Evolutionary conservation across 768 basidiomycete genomes (phyloP).

Genomic region (Wakefieldia striispora): DNA sequence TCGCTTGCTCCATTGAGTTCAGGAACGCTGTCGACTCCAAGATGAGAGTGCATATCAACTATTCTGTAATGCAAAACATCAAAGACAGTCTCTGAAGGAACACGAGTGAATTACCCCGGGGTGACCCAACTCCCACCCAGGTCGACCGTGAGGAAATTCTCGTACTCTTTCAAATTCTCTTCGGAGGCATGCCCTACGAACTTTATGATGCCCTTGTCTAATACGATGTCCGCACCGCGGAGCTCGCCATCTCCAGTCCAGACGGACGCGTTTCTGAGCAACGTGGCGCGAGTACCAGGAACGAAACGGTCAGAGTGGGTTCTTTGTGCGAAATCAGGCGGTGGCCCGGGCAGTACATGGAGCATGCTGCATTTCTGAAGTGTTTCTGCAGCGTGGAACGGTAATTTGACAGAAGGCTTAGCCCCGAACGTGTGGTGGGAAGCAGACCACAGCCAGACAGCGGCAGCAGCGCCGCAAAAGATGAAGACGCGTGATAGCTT

Average conservation of each 20-base stretch:
- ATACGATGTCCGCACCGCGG: conserved; percentile 36
- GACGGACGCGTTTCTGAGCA: conserved; percentile 48
- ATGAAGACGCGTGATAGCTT: conserved; percentile 12
- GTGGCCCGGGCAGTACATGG: conserved; percentile 37
- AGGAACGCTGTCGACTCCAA: conserved; percentile 71
- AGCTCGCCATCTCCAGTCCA: conserved; percentile 49
- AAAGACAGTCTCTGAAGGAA: conserved; percentile 35
- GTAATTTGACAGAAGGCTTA: conserved; percentile 19
- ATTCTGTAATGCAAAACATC: conserved; percentile 29
- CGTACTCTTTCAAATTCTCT: conserved; percentile 29
- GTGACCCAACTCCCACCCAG: conserved; percentile 68
- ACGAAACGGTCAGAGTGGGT: conserved; percentile 39
- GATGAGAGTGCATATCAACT: conserved; percentile 77
- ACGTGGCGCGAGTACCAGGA: conserved; percentile 35
- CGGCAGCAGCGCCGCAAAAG: conserved; percentile 16
- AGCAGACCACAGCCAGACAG: conserved; percentile 20
- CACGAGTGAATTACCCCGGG: conserved; percentile 48
- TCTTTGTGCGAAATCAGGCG: conserved; percentile 30
- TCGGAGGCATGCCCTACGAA: conserved; percentile 42
- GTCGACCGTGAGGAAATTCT: conserved; percentile 54
- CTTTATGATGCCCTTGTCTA: conserved; percentile 40
- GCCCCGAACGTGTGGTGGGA: conserved; percentile 10
- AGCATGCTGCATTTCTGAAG: conserved; percentile 37
- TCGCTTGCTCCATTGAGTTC: conserved; percentile 49
- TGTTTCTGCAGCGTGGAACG: conserved; percentile 28